Percentiles rank a stretch among this genome's conserved stretches.
These are phyloP conservation scores for Trichosporon sp. DNA, from an alignment of 1,284 basidiomycete species.

Conservation along the genomic window DNA sequence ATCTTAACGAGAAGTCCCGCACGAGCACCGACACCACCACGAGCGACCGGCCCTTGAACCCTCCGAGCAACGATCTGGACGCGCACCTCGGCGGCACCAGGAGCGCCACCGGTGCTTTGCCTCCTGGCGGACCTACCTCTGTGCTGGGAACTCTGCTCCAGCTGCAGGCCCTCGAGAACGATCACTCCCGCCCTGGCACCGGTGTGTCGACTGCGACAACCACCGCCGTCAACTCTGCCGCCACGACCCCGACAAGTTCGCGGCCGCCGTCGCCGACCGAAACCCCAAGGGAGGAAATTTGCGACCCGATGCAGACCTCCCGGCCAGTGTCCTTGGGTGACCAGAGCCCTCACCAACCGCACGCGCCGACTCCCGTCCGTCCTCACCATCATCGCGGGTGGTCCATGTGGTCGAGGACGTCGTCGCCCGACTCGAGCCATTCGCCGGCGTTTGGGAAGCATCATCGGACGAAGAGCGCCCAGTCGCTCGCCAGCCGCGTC, in stretches of 20 bases:
- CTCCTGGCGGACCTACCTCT: slow-evolving; percentile 1
- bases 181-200: neutral
- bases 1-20: neutral
- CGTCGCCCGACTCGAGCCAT: neutral
- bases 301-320: neutral
- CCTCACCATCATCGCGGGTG: neutral
- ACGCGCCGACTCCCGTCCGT: neutral
- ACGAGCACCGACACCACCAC: neutral
- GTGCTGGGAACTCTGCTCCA: slow-evolving; percentile 10
- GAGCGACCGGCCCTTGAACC: neutral
- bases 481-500: slow-evolving; percentile 11
- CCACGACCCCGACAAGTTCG: slow-evolving; percentile 46
- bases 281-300: neutral
- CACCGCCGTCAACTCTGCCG: slow-evolving; percentile 7
- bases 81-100: neutral
- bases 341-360: neutral
- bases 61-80: neutral
- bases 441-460: neutral
- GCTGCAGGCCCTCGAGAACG: slow-evolving; percentile 15
- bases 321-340: neutral
- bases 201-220: neutral
- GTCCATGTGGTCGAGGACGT: slow-evolving; percentile 4
- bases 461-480: slow-evolving; percentile 14
- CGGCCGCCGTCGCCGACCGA: slow-evolving; percentile 36
- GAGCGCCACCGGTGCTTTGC: neutral